A percentile compares a stretch with the other conserved stretches of the same genome.
Evolutionary conservation across 2,329 filamentous ascomycete genomes (phyloP).

Genomic region (Dactylonectria estremocensis): DNA sequence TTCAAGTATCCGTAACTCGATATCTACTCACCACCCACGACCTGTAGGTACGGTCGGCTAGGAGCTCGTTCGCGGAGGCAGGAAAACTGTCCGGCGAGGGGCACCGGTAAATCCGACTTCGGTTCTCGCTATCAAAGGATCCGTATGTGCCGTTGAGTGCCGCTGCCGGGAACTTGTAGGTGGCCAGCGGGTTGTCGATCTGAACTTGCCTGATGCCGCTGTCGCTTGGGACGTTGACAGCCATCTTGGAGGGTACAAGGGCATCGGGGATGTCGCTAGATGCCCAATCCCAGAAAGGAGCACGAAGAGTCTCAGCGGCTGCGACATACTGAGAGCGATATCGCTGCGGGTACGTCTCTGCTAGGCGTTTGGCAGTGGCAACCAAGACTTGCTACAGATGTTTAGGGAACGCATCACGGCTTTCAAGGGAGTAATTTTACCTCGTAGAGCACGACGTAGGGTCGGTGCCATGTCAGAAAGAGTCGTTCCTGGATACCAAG

Average conservation of each 20-base stretch:
- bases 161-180: conserved; percentile 63
- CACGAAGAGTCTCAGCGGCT: conserved; percentile 63
- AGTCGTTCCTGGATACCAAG: conserved; percentile 59
- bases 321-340: conserved; percentile 56
- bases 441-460: conserved; percentile 69
- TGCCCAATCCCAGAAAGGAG: conserved; percentile 71
- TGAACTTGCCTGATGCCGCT: conserved; percentile 47
- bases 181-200: conserved; percentile 68
- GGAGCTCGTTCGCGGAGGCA: conserved; percentile 54
- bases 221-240: conserved; percentile 59
- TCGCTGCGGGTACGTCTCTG: conserved; percentile 58
- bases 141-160: conserved; percentile 58
- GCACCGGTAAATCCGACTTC: conserved; percentile 59
- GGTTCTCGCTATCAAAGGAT: conserved; percentile 47
- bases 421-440: conserved; percentile 49
- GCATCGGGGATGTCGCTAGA: conserved; percentile 60
- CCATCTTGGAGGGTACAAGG: conserved; percentile 54
- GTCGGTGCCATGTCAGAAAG: conserved; percentile 70
- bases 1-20: background rate
- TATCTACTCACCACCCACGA: conserved; percentile 58
- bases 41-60: conserved; percentile 55
- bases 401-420: conserved; percentile 27
- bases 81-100: conserved; percentile 57
- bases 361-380: conserved; percentile 62
- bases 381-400: conserved; percentile 66